Conservation (phyloP, 2,329 filamentous ascomycete species). For the Furcasterigmium furcatum region DNA sequence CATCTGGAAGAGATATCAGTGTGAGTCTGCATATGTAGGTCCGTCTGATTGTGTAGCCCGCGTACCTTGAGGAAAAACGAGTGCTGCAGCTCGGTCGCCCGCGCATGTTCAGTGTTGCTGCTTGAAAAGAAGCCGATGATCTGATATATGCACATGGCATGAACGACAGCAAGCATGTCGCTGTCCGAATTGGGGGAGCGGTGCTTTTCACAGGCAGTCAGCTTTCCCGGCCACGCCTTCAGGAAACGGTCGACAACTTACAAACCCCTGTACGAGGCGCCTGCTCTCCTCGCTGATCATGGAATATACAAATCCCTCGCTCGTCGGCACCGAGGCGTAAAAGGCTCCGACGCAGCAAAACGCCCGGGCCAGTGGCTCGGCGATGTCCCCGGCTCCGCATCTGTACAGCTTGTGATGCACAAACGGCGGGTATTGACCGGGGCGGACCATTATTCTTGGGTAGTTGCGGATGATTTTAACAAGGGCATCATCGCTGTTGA, state of each 20-base stretch:
- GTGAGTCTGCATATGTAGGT: too few species aligned
- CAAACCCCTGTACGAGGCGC: constrained; percentile 4
- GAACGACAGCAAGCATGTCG: constrained; percentile 4
- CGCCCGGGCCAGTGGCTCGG: constrained; percentile 6
- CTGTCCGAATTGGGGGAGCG: not conserved
- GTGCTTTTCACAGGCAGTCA: too few species aligned
- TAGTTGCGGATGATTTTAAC: constrained; percentile 6
- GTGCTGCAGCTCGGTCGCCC: constrained; percentile 5
- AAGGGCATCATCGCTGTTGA: constrained; percentile 5
- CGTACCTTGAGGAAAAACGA: constrained; percentile 7
- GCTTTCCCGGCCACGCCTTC: too few species aligned
- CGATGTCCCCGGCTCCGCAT: constrained; percentile 6
- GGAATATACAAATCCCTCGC: constrained; percentile 1
- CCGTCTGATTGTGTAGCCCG: too few species aligned
- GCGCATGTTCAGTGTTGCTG: constrained; percentile 3
- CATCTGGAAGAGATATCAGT: too few species aligned
- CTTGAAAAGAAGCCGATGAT: constrained; percentile 9
- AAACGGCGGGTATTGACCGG: constrained; percentile 9
- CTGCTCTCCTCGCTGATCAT: constrained; percentile 8
- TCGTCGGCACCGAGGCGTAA: constrained; percentile 3
- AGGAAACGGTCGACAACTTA: not conserved
- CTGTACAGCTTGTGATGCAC: constrained; percentile 11
- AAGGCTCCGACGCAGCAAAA: constrained; percentile 4
- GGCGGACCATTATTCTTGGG: constrained; percentile 7
- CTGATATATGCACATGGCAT: constrained; percentile 12